A percentile compares a stretch with the other conserved stretches of the same genome.
Conservation (phyloP, 2,329 filamentous ascomycete species). For the Phialemonium atrogriseum region DNA sequence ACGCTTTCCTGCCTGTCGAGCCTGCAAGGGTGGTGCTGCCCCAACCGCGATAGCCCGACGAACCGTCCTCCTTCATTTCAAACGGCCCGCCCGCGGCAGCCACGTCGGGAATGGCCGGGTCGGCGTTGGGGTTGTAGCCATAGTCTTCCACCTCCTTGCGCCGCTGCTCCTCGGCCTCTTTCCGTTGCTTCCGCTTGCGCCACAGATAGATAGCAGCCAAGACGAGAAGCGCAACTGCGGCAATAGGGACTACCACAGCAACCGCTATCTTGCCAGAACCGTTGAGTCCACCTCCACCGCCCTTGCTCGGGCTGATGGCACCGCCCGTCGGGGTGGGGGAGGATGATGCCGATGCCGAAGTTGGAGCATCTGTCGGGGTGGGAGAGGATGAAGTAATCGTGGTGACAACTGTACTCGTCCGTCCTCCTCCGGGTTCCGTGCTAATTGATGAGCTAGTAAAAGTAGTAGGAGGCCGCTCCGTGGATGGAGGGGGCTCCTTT, state of each 20-base stretch:
- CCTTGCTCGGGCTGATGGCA: conserved; percentile 18
- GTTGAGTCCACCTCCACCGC: conserved; percentile 38
- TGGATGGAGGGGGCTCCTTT: conserved; percentile 1
- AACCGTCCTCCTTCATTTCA: conserved; percentile 71
- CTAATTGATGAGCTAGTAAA: background rate
- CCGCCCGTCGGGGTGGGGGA: conserved; percentile 19
- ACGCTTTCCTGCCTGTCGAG: conserved; percentile 71
- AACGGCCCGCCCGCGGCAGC: conserved; percentile 34
- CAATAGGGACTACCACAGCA: conserved; percentile 89
- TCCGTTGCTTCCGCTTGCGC: conserved; percentile 79
- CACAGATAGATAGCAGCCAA: conserved; percentile 74
- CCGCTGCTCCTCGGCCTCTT: conserved; percentile 76
- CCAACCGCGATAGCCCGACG: conserved; percentile 88
- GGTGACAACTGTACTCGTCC: conserved; percentile 9
- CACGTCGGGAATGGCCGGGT: conserved; percentile 60
- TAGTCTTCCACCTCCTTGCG: conserved; percentile 97
- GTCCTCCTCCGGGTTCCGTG: background rate
- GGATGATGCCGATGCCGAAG: conserved; percentile 14
- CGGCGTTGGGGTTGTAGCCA: conserved; percentile 94
- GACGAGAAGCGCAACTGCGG: conserved; percentile 73
- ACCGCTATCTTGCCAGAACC: conserved; percentile 73
- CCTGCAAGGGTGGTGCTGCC: conserved; percentile 64
- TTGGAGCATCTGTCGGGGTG: conserved; percentile 14
- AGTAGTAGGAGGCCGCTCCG: conserved; percentile 2
- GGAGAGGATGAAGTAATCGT: conserved; percentile 11